Conservation (phyloP, 306 rosid genomes). For the Sicyos edulis region DNA sequence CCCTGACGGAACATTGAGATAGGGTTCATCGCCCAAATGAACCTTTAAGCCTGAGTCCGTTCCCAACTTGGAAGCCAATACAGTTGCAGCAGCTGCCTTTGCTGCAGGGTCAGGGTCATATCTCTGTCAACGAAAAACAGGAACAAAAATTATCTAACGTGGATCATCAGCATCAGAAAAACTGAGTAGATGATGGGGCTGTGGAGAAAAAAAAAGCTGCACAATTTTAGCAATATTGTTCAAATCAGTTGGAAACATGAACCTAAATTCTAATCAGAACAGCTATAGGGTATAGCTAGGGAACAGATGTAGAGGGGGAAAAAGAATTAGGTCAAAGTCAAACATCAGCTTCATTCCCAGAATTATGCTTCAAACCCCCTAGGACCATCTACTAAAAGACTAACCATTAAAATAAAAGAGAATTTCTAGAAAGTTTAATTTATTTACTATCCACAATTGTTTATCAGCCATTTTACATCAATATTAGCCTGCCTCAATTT, state of each 20-base stretch:
- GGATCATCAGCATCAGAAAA: neutral
- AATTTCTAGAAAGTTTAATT: neutral
- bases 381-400: neutral
- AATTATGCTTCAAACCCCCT: neutral
- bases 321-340: too few relatives aligned
- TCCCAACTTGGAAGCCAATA: constrained; percentile 89
- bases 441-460: neutral
- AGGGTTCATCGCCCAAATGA: constrained; percentile 56
- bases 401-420: neutral
- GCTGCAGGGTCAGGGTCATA: constrained; percentile 99
- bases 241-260: neutral
- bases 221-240: constrained; percentile 1
- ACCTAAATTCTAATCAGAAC: neutral
- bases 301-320: neutral
- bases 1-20: constrained; percentile 35
- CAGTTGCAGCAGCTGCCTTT: constrained; percentile 98
- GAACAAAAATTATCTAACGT: neutral
- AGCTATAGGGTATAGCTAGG: neutral
- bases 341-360: constrained; percentile 6
- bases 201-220: neutral
- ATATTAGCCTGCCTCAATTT: too few relatives aligned
- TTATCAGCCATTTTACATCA: neutral
- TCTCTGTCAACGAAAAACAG: constrained; percentile 48
- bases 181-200: neutral
- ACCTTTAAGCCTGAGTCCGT: constrained; percentile 87